Base-by-base conservation (phyloP, 2,329 filamentous ascomycete species). In the Talaromyces sp. region DNA sequence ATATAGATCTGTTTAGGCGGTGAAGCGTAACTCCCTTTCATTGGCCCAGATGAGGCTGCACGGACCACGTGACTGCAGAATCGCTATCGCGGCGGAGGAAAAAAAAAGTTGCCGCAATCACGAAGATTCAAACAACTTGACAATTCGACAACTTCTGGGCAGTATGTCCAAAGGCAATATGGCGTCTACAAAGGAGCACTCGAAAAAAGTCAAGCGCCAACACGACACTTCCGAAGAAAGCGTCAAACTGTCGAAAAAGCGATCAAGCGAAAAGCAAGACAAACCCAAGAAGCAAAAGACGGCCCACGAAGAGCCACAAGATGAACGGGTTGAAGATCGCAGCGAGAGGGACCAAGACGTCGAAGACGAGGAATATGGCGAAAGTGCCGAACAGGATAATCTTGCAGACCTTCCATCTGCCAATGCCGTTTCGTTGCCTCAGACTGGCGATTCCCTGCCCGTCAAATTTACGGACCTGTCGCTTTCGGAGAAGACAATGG, bases 401-500 rank as follows among this genome's bases (percentile, higher is more conserved):
- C 66, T 66, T 14, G 64, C 77, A 27, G 83, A 84, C 59, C 75
- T 86, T 10, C 82, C 83, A n/a, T 81, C 82, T 10, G 67, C 74
- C 62, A 71, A 74, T 46, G 66, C 79, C 14, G 81, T 87, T 56
- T 78, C 81, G 12, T 73, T 87, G 56, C 87, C 87, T 2, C 81
- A 85, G 31, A 84, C 84, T 57, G 79, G 76, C 55, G 84, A 88
- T 60, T 86, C 88, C 24, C 80, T 88, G 69, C 59, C 59, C 1
- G 57, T 56, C 4, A 85, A 86, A 56, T 96, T 97, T 71, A 78
- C 85, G 35, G 89, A 97, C 65, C 81, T 99, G 64, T 90, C 90
- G 58, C 83, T 99, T 11, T 94, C 91, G 1, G 89, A 92, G 26
- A 92, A 90, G 76, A 97, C 92, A 0, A 89, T 92, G 83, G 86